Base-by-base conservation (phyloP, 169 alveolate species). In the Plasmodium relictum region DNA sequence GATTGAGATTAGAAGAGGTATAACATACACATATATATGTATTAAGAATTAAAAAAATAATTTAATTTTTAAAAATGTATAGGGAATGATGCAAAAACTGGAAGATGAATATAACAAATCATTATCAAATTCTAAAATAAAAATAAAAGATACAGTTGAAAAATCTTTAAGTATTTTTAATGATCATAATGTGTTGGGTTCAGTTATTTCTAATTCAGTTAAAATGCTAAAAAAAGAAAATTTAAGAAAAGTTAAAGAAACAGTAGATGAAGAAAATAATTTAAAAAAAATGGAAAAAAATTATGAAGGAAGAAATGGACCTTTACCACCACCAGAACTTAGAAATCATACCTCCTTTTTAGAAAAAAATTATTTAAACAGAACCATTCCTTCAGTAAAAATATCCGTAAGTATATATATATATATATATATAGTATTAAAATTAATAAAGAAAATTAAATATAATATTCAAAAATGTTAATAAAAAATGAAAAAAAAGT, bases 1-100 rank as follows among this genome's bases (percentile, higher is more conserved):
- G 96, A 54, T 73, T 92, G 10, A 92, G 92, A 63, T 71, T 93
- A 88, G 96, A 93, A 73, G 95, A 92, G 93, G 96, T 93, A 24
- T 9, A 62, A 45, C 3, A 31, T 31, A 31, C 3, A 31, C 3
- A 31, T 31, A 31, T 31, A 31, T 31, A 31, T 31, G 3, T 31
- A 31, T 31, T 31, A 1, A 31, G 3, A 31, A 31, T 31, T 31
- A 31, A 31, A 31, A 31, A 31, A 31, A 31, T 31, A 3, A 31
- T 31, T 31, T 31, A 31, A 31, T 16, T 31, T 3, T 54, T 54
- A 54, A 26, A 63, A 18, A 78, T 42, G 31, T 69, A 26, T 44
- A 78, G 89, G 89, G 89, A 3, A 78, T 78, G 74, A 78, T 78
- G 89, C 89, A 78, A 56, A 78, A 78, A 59, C n/a, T 78, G 20